phyloP scores from a whole-genome alignment of 495 filamentous ascomycete species.

The Penicillium silybi region DNA sequence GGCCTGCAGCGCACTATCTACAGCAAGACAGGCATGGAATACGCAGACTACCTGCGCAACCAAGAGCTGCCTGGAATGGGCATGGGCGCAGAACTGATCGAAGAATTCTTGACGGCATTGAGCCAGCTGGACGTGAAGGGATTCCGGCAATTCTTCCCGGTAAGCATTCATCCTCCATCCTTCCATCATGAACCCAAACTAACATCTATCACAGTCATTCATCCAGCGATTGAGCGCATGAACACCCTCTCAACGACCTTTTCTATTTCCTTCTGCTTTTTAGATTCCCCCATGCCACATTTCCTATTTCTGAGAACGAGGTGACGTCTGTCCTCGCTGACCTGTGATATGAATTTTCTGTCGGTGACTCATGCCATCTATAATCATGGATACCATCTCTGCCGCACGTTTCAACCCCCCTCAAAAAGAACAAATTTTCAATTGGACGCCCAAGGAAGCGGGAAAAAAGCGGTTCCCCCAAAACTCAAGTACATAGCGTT shows the following conservation, averaged over 20 bases:
- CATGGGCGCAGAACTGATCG: slow-evolving; percentile 46
- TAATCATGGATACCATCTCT: slow-evolving; percentile 15
- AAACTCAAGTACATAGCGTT: slow-evolving; percentile 14
- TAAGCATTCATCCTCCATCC: slow-evolving; percentile 19
- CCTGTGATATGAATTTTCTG: slow-evolving; percentile 9
- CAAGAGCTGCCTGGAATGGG: slow-evolving; percentile 52
- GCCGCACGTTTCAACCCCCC: slow-evolving; percentile 1
- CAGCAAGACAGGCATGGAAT: slow-evolving; percentile 69
- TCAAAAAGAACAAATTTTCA: slow-evolving; percentile 10
- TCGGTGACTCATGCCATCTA: slow-evolving; percentile 14
- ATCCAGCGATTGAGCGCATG: slow-evolving; percentile 49
- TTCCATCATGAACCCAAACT: slow-evolving; percentile 3
- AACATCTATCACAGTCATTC: slow-evolving; percentile 30
- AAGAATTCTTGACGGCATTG: slow-evolving; percentile 54
- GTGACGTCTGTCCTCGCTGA: slow-evolving; percentile 18
- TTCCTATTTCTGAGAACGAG: slow-evolving; percentile 23
- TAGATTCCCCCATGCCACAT: slow-evolving; percentile 41
- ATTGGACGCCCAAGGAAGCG: slow-evolving; percentile 4
- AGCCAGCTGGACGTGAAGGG: slow-evolving; percentile 48
- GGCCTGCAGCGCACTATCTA: slow-evolving; percentile 82
- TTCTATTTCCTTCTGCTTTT: slow-evolving; percentile 27
- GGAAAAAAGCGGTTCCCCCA: slow-evolving; percentile 1
- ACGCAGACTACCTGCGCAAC: slow-evolving; percentile 52
- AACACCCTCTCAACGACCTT: slow-evolving; percentile 16
- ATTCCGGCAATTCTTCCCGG: slow-evolving; percentile 54